phyloP scores from a whole-genome alignment of 2,329 filamentous ascomycete species.

The Penicillium oxalicum region DNA sequence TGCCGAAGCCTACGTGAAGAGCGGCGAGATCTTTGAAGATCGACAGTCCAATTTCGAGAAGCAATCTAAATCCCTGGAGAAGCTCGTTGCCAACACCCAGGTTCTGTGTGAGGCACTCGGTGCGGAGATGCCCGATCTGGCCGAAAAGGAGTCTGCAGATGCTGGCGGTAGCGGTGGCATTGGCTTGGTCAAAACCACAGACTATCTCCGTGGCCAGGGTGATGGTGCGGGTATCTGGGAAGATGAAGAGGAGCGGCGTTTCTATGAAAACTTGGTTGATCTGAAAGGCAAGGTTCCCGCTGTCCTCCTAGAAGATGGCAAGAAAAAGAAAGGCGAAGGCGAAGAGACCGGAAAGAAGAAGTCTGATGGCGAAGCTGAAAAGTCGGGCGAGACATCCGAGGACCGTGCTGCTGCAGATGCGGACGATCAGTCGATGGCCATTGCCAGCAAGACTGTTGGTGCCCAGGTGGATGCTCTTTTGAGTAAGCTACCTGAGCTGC shows the following conservation, averaged over 20 bases:
- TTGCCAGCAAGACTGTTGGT: conserved; percentile 95
- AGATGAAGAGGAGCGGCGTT: conserved; percentile 93
- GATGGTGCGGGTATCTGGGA: conserved; percentile 97
- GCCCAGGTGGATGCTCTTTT: conserved; percentile 92
- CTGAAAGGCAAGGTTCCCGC: conserved; percentile 92
- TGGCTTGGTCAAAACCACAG: conserved; percentile 86
- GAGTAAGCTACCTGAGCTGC: conserved; percentile 80
- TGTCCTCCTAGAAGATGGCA: conserved; percentile 86
- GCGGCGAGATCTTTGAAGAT: conserved; percentile 96
- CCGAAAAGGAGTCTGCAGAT: conserved; percentile 69
- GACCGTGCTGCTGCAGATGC: conserved; percentile 49
- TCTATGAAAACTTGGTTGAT: conserved; percentile 95
- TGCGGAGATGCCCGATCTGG: conserved; percentile 87
- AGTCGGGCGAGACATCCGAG: conserved; percentile 30
- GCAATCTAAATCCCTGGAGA: conserved; percentile 85
- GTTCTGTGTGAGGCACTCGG: conserved; percentile 82
- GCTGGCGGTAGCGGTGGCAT: conserved; percentile 68
- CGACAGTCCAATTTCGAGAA: conserved; percentile 94
- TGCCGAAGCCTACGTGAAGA: conserved; percentile 96
- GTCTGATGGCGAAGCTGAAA: conserved; percentile 44
- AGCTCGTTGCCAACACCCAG: conserved; percentile 82
- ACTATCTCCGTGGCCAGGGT: conserved; percentile 82
- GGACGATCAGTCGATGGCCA: conserved; percentile 86
- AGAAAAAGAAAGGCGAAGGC: conserved; percentile 80
- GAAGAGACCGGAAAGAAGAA: conserved; percentile 82